A percentile compares a stretch with the other conserved stretches of the same genome.
phyloP scores from a whole-genome alignment of 75 land plant species.

The Pinus albicaulis region DNA sequence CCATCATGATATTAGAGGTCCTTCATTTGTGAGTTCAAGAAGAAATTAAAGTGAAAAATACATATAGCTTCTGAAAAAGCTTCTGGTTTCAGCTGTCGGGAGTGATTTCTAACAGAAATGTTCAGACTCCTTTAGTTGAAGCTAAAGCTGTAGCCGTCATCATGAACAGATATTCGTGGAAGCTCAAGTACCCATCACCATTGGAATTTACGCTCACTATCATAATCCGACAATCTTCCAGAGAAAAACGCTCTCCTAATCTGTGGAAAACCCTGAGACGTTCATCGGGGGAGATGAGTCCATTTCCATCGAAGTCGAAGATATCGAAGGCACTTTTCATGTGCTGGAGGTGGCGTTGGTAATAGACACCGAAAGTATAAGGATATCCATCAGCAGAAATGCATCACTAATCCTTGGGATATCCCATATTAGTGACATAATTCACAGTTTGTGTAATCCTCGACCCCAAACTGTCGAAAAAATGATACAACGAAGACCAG shows the following conservation, averaged over 20 bases:
- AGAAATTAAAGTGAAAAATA: no score
- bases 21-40: no score
- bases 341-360: background rate
- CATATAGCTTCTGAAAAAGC: no score
- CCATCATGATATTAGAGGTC: no score
- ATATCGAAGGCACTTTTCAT: background rate
- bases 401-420: no score
- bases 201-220: constrained; percentile 21
- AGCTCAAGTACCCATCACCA: constrained; percentile 33
- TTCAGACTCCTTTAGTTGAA: no score
- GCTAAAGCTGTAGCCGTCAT: constrained; percentile 11
- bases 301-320: constrained; percentile 28
- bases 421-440: no score
- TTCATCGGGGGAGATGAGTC: constrained; percentile 35
- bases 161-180: constrained; percentile 29
- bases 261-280: constrained; percentile 29
- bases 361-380: background rate
- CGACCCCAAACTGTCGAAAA: no score
- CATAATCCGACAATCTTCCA: constrained; percentile 31
- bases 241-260: constrained; percentile 17
- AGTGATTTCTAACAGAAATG: no score
- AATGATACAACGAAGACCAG: no score
- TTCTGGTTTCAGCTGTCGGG: no score
- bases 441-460: no score
- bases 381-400: constrained; percentile 17